Evolutionary conservation across 2,329 filamentous ascomycete species (phyloP), one percentile per base, ranked within the genome.

Genomic region (Pseudogymnoascus verrucosus): DNA sequence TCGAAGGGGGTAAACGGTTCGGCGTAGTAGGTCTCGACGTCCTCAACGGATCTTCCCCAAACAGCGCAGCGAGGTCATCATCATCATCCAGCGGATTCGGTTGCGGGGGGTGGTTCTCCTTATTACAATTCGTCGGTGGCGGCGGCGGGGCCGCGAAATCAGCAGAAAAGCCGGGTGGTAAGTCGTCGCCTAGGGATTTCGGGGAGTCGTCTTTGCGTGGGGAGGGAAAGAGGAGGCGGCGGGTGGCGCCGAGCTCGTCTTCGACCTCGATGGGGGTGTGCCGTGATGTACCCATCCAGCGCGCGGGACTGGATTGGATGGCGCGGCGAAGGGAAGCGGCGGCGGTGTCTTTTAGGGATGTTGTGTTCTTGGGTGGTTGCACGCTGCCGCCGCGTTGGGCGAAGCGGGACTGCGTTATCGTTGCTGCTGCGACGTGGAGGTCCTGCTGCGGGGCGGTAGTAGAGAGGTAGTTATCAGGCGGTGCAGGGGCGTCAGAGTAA

Each of bases 211-310:
- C 83, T 67, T 88, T 89, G 47, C 86, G 82, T 1, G 90, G 90
- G 0, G 89, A 92, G 0, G 90, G 89, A 70, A 95, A 95, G 0
- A 95, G 79, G 2, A 93, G 75, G 64, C 91, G 82, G 65, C 89
- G 82, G 0, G 89, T 92, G 61, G 73, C 76, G 36, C 83, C 84
- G 16, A 80, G 74, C 11, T 76, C 74, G n/a, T 77, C 74, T 60
- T 82, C 78, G 5, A 83, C 67, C 28, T 80, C 76, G 36, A 87
- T 84, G 14, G 85, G 84, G 68, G 81, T 86, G 60, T 82, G 76
- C 14, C 78, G 80, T 4, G 47, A 5, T 31, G 82, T 84, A 54
- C 84, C 85, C 34, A 73, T 72, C 64, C 74, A 77, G 57, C 72
- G 71, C 71, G 74, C 69, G 68, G 76, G 72, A 71, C 75, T 74